Conservation (phyloP, 371 early-diverging fungal species). For the Conidiobolus incongruus region DNA sequence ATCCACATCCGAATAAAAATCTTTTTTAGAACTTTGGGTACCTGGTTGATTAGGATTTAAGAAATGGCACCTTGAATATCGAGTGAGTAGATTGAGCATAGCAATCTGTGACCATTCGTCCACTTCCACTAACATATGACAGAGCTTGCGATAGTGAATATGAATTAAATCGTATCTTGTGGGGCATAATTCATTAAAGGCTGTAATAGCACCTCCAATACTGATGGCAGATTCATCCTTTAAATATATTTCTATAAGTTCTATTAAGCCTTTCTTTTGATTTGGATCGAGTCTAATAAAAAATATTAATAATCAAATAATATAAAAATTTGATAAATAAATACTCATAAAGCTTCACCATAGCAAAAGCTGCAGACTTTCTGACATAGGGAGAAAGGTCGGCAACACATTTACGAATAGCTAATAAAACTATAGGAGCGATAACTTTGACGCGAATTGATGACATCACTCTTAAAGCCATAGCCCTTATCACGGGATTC, state of each 20-base stretch:
- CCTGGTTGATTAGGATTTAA: conserved; percentile 23
- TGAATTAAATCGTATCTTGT: conserved; percentile 67
- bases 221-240: conserved; percentile 70
- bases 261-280: conserved; percentile 48
- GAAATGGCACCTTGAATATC: conserved; percentile 57
- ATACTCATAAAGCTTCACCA: conserved; percentile 68
- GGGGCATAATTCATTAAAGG: conserved; percentile 72
- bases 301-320: background rate
- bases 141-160: conserved; percentile 68
- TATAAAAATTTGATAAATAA: background rate
- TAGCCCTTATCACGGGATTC: conserved; percentile 77
- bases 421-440: conserved; percentile 68
- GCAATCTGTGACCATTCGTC: conserved; percentile 92
- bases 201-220: conserved; percentile 65
- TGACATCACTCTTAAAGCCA: conserved; percentile 87
- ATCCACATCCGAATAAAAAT: background rate
- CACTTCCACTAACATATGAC: conserved; percentile 56
- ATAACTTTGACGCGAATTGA: conserved; percentile 81
- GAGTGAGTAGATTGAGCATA: conserved; percentile 46
- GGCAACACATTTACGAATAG: conserved; percentile 59
- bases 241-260: conserved; percentile 47
- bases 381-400: conserved; percentile 85
- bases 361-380: conserved; percentile 77
- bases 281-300: conserved; percentile 50
- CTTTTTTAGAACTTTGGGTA: background rate